phyloP scores from a whole-genome alignment of 23 red algal genomes.

The Gracilaria gracilis region DNA sequence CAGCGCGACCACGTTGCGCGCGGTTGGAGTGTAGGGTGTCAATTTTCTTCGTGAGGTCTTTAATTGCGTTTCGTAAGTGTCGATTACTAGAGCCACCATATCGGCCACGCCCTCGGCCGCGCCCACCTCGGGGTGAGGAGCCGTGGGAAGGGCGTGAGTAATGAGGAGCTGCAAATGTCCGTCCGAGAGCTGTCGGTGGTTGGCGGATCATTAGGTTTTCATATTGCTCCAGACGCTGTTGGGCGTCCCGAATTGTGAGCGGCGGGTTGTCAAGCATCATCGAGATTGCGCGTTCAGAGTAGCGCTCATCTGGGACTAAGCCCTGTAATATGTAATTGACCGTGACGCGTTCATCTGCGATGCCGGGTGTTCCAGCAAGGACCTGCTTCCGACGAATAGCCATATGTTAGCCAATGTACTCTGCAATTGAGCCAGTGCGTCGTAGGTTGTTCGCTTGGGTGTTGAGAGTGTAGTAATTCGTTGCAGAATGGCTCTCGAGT shows the following conservation, averaged over 20 bases:
- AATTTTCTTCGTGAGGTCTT: background rate
- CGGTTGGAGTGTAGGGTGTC: background rate
- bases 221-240: background rate
- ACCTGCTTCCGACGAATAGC: background rate
- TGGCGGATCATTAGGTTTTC: background rate
- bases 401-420: background rate
- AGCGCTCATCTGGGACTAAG: background rate
- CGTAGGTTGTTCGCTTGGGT: too few relatives aligned
- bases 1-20: background rate
- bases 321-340: slow-evolving; percentile 6
- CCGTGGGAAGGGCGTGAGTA: too few relatives aligned
- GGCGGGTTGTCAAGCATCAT: background rate
- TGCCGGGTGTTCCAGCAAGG: background rate
- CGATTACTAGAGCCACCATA: background rate
- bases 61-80: background rate
- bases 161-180: too few relatives aligned
- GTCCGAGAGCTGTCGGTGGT: background rate
- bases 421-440: too few relatives aligned
- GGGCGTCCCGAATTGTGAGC: background rate
- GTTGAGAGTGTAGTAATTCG: too few relatives aligned
- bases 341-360: background rate
- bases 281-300: background rate
- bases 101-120: background rate
- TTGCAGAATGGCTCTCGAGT: too few relatives aligned
- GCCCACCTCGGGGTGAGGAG: background rate